Evolutionary conservation across 768 basidiomycete species (phyloP), one percentile per base, ranked within the genome.

Genomic region (Sarcomyxa edulis): DNA sequence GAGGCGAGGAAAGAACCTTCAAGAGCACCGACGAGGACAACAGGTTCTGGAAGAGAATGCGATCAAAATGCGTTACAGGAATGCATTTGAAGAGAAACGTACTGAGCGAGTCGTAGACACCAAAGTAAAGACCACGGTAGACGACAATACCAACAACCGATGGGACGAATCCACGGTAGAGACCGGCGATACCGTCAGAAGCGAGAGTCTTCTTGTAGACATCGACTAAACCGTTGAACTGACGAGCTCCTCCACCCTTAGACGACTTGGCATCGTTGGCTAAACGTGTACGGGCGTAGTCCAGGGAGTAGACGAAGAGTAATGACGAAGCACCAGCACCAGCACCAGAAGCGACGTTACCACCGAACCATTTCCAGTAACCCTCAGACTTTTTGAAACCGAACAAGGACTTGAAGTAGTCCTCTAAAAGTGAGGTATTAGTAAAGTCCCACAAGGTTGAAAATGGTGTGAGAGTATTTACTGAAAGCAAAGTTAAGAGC

Each of bases 401-500:
- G 66, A 99, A 98, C 39, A 98, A 60, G 21, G 94, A 93, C 78
- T 99, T 94, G 78, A 94, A 95, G 77, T 94, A 94, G 57, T 94
- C 91, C 91, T 94, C 88, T 87, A 59, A 37, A 46, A 33, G 40
- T 16, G 22, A 23, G 54, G 53, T 32, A 46, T 43, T 43, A 11
- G 34, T 8, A 15, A n/a, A n/a, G n/a, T n/a, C 5, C 1, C 10
- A 19, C 11, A 26, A 3, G 18, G 10, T 2, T 4, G 5, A 9
- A 12, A 37, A 2, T 24, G 14, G 9, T 25, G 33, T 35, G 42
- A 32, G 43, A 34, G 51, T 28, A 80, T 92, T 53, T 53, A 96
- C 89, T 98, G 86, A 97, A 98, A 62, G 95, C 95, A 58, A 99
- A 98, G 88, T 99, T 99, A 55, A 98, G 71, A 27, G 96, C 96